These are phyloP conservation scores for Pharus latifolius DNA, from an alignment of 176 grass and related monocot genomes.

Conservation along the genomic window DNA sequence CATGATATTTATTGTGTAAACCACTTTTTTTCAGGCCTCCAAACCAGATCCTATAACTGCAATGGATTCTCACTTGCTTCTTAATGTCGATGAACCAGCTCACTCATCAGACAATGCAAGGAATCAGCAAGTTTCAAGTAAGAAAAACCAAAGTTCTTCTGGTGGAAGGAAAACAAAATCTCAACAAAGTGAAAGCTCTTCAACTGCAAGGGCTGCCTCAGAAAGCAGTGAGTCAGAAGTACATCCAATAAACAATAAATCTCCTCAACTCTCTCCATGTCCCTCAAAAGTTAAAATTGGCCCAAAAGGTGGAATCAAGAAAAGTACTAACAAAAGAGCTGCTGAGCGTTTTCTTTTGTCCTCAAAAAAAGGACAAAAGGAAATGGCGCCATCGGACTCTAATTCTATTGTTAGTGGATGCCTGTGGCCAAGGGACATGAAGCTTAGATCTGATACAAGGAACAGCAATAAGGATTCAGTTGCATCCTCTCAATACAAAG, in stretches of 20 bases:
- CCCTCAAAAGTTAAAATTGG: constrained; percentile 41
- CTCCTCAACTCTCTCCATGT: constrained; percentile 28
- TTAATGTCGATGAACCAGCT: constrained; percentile 38
- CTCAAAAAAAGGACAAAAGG: constrained; percentile 64
- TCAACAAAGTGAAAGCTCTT: constrained; percentile 72
- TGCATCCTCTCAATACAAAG: constrained; percentile 39
- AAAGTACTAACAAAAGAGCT: constrained; percentile 71
- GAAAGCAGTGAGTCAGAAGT: constrained; percentile 88
- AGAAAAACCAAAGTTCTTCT: constrained; percentile 54
- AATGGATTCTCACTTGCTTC: constrained; percentile 25
- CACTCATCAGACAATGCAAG: constrained; percentile 30
- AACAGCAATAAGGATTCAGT: constrained; percentile 51
- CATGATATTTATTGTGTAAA: constrained; percentile 6
- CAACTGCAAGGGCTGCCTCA: constrained; percentile 63
- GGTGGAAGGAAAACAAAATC: constrained; percentile 67
- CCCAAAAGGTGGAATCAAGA: constrained; percentile 47
- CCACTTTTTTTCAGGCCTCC: constrained; percentile 23
- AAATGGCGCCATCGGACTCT: constrained; percentile 43
- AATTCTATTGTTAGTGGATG: constrained; percentile 56
- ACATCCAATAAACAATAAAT: constrained; percentile 36
- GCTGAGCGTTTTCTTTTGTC: constrained; percentile 70
- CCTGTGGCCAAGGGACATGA: constrained; percentile 52
- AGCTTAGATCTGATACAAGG: constrained; percentile 55
- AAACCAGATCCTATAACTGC: constrained; percentile 37
- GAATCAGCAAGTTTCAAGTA: constrained; percentile 33